A percentile compares a stretch with the other conserved stretches of the same genome.
These are phyloP conservation scores for Adiantum capillusveneris DNA, from an alignment of 75 land plant genomes.

Conservation along the genomic window DNA sequence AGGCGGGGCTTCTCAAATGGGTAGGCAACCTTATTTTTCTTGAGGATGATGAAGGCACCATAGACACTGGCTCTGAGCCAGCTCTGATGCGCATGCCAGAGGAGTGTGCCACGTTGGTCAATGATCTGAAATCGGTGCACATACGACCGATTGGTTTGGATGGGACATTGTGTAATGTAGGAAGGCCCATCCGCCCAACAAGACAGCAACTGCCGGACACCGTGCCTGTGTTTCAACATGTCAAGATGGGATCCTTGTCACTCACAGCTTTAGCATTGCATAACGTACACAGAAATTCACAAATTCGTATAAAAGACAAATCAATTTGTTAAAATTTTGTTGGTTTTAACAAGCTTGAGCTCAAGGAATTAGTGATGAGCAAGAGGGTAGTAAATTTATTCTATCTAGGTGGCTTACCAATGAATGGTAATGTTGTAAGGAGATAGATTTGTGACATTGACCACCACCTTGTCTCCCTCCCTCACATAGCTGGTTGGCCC, in stretches of 20 bases:
- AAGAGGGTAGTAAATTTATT: no score
- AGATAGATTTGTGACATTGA: neutral
- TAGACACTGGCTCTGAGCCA: constrained; percentile 32
- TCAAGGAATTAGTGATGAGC: no score
- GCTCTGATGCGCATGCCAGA: constrained; percentile 29
- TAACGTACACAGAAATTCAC: no score
- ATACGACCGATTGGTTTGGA: constrained; percentile 12
- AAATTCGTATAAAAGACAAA: no score
- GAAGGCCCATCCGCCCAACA: constrained; percentile 26
- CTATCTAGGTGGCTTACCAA: neutral
- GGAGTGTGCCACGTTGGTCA: constrained; percentile 23
- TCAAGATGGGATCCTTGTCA: no score
- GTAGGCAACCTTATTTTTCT: constrained; percentile 6
- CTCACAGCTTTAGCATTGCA: no score
- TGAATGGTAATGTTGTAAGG: constrained; percentile 1
- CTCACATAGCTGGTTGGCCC: constrained; percentile 2
- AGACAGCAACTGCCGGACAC: constrained; percentile 19
- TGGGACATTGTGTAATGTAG: constrained; percentile 23
- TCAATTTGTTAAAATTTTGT: no score
- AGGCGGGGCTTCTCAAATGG: constrained; percentile 12
- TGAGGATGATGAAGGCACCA: constrained; percentile 22
- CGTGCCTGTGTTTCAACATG: constrained; percentile 16
- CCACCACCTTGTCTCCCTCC: neutral
- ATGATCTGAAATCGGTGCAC: constrained; percentile 7
- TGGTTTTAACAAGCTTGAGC: no score